These are phyloP conservation scores for Cyberlindnera nakhonratchasimensis DNA, from an alignment of 805 yeast genomes.

Conservation along the genomic window DNA sequence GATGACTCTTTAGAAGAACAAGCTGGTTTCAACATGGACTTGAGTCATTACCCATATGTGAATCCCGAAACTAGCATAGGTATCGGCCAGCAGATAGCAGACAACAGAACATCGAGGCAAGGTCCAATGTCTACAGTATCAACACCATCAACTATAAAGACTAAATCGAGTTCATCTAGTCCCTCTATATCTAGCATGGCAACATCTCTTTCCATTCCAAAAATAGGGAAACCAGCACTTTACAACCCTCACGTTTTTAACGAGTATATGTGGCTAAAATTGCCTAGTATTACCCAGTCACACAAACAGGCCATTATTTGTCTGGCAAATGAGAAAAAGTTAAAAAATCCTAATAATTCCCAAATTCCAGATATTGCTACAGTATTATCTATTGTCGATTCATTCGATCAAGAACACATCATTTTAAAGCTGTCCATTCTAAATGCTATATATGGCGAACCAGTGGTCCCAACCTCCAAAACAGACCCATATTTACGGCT, in stretches of 20 bases:
- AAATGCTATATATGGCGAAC: not conserved
- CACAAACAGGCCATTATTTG: not conserved
- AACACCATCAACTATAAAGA: no score
- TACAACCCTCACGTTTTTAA: not conserved
- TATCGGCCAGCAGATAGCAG: no score
- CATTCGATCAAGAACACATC: not conserved
- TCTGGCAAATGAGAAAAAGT: not conserved
- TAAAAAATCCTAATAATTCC: not conserved
- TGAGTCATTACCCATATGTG: no score
- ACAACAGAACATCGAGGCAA: no score
- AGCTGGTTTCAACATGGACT: no score
- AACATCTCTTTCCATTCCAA: no score
- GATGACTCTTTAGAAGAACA: no score
- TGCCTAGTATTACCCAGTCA: not conserved
- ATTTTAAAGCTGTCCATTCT: not conserved
- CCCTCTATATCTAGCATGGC: no score
- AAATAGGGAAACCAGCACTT: no score
- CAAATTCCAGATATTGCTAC: conserved; percentile 1
- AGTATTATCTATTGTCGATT: not conserved
- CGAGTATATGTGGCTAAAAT: not conserved
- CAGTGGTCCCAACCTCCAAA: not conserved
- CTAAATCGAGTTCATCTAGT: no score
- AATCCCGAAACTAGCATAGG: no score
- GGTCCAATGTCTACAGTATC: no score
- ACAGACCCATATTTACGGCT: not conserved